Evolutionary conservation across 257 asterid genomes (phyloP).

Genomic region (Dorcoceras hygrometricum): DNA sequence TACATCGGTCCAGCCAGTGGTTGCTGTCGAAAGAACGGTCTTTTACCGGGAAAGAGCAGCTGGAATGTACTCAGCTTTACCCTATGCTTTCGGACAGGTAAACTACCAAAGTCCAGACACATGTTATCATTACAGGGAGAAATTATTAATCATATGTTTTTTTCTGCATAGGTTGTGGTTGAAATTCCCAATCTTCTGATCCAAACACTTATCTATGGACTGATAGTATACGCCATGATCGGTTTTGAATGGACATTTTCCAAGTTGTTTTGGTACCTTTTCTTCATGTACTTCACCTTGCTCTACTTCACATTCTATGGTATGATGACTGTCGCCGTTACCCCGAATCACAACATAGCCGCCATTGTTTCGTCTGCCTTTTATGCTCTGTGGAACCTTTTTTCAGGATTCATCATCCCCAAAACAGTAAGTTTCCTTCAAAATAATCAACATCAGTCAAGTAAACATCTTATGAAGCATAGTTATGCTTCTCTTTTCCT

Average conservation of each 20-base stretch:
- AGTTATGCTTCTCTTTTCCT: background rate
- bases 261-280: slow-evolving; percentile 47
- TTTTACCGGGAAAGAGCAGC: slow-evolving; percentile 54
- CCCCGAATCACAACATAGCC: slow-evolving; percentile 43
- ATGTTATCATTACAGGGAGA: background rate
- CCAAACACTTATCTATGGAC: slow-evolving; percentile 35
- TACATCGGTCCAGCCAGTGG: slow-evolving; percentile 42
- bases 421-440: slow-evolving; percentile 27
- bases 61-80: slow-evolving; percentile 49
- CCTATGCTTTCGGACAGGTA: slow-evolving; percentile 49
- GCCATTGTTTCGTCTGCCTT: slow-evolving; percentile 35
- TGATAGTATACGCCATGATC: slow-evolving; percentile 40
- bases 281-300: slow-evolving; percentile 44
- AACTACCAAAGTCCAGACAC: too few relatives aligned
- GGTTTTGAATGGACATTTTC: slow-evolving; percentile 43
- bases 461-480: background rate
- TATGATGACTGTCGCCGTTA: slow-evolving; percentile 42
- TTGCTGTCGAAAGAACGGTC: slow-evolving; percentile 42
- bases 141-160: background rate
- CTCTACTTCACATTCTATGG: slow-evolving; percentile 45
- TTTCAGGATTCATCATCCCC: slow-evolving; percentile 47
- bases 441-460: background rate
- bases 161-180: slow-evolving; percentile 30
- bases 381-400: slow-evolving; percentile 41
- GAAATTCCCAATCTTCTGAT: slow-evolving; percentile 42